Base-by-base conservation (phyloP, 1,284 basidiomycete species). In the Apiotrichum veenhuisii region DNA sequence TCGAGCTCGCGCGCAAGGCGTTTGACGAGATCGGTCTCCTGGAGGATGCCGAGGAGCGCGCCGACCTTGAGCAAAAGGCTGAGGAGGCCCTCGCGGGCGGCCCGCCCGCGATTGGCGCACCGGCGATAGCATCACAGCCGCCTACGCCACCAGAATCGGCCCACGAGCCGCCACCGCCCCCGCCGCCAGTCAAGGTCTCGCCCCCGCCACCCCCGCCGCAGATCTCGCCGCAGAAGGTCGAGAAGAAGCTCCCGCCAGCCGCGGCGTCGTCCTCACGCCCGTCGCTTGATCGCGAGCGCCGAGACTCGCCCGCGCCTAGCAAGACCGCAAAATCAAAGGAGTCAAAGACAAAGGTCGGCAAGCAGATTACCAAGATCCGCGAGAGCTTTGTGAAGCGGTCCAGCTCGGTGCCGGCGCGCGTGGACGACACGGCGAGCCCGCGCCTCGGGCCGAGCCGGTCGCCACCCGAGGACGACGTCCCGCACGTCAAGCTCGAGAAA, bases 11-110 rank as follows among this genome's bases (percentile, higher is more conserved):
- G 18, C 61, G 63, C 20, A 64, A 66, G 54, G 72, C 72, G 25
- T 73, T 73, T 50, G 73, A 75, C 56, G 69, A 73, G 52, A 57
- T 75, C 18, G 68, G 61, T 0, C 50, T 72, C 2, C 59, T 62
- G 1, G 30, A 55, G 5, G 70, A 70, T 42, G 68, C 71, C 15
- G 68, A 72, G 34, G 73, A 74, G 63, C 54, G 72, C 17, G 51
- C 58, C 11, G 72, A 71, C 36, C 57, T 75, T 11, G 70, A 68
- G 30, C 23, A 50, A 42, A 72, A 71, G 54, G 67, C 70, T 51
- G 43, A 43, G n/a, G 70, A 69, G 34, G 64, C 64, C 27, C 54
- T 58, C 52, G 49, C 27, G 27, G 37, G 38, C 26, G 37, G 37
- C 4, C 5, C 38, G 20, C 54, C 43, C 20, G 55, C 57, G 42